These are phyloP conservation scores for Chaetoceros tenuissimus DNA, from an alignment of 108 stramenopile species.

Conservation along the genomic window DNA sequence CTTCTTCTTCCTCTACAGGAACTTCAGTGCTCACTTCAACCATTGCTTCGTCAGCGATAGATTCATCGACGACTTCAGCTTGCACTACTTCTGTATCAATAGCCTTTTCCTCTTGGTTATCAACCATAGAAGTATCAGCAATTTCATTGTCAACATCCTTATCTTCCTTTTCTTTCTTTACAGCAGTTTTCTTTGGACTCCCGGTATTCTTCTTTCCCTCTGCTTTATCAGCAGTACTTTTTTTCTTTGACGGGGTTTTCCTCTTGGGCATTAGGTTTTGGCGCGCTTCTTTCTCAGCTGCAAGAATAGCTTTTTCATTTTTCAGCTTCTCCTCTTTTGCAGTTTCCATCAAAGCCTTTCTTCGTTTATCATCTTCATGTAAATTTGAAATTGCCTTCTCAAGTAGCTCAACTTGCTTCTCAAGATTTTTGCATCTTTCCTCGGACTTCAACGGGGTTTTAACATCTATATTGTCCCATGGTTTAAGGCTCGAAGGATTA, in stretches of 20 bases:
- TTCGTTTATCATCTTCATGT: conserved; percentile 4
- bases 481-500: conserved; percentile 19
- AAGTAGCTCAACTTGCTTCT: conserved; percentile 21
- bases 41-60: too few relatives aligned
- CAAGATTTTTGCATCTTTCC: conserved; percentile 41
- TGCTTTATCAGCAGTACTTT: not conserved
- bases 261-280: not conserved
- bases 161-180: too few relatives aligned
- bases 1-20: too few relatives aligned
- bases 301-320: not conserved
- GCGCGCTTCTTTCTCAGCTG: not conserved
- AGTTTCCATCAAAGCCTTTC: conserved; percentile 18
- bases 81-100: too few relatives aligned
- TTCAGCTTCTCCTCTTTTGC: conserved; percentile 1
- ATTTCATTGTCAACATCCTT: too few relatives aligned
- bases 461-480: conserved; percentile 66
- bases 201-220: too few relatives aligned
- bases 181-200: too few relatives aligned
- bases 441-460: conserved; percentile 35
- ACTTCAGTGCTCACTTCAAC: too few relatives aligned
- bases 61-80: too few relatives aligned
- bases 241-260: not conserved
- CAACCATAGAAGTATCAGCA: too few relatives aligned
- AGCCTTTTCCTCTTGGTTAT: too few relatives aligned
- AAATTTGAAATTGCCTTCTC: conserved; percentile 22